phyloP scores from a whole-genome alignment of 306 rosid species.

The Neltuma alba region DNA sequence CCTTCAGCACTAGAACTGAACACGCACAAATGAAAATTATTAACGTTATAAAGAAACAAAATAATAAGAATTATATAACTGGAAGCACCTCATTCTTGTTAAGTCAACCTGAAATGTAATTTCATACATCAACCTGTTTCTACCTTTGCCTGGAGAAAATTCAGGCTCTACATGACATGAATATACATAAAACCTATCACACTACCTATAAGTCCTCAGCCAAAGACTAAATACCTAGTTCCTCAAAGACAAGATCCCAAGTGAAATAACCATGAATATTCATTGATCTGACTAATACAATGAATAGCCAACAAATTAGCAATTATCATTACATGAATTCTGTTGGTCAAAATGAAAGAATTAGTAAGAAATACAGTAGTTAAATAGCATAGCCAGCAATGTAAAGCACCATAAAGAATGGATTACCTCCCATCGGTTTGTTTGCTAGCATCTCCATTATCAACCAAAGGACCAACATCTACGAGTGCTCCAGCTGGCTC shows the following conservation, averaged over 20 bases:
- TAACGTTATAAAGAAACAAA: slow-evolving; percentile 4
- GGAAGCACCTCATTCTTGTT: slow-evolving; percentile 13
- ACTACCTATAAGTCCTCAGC: not conserved
- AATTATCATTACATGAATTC: slow-evolving; percentile 14
- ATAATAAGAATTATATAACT: slow-evolving; percentile 30
- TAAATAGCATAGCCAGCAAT: slow-evolving; percentile 24
- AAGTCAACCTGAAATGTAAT: slow-evolving; percentile 20
- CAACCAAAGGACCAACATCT: slow-evolving; percentile 77
- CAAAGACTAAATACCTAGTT: slow-evolving; percentile 3
- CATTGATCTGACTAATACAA: slow-evolving; percentile 2
- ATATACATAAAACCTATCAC: not conserved
- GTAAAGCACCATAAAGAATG: slow-evolving; percentile 16
- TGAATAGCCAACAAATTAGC: not conserved
- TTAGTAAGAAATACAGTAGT: slow-evolving; percentile 18
- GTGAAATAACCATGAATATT: too few species aligned
- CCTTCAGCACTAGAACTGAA: slow-evolving; percentile 61
- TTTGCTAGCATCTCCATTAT: slow-evolving; percentile 68
- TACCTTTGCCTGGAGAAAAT: not conserved
- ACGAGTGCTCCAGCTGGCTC: slow-evolving; percentile 59
- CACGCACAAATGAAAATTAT: slow-evolving; percentile 39
- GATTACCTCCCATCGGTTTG: slow-evolving; percentile 69
- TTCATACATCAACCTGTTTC: slow-evolving; percentile 18
- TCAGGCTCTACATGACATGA: slow-evolving; percentile 17
- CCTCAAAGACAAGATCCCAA: slow-evolving; percentile 6
- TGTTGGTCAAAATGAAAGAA: slow-evolving; percentile 14